These are phyloP conservation scores for Ganoderma lingzhi DNA, from an alignment of 1,284 basidiomycete genomes.

Conservation along the genomic window DNA sequence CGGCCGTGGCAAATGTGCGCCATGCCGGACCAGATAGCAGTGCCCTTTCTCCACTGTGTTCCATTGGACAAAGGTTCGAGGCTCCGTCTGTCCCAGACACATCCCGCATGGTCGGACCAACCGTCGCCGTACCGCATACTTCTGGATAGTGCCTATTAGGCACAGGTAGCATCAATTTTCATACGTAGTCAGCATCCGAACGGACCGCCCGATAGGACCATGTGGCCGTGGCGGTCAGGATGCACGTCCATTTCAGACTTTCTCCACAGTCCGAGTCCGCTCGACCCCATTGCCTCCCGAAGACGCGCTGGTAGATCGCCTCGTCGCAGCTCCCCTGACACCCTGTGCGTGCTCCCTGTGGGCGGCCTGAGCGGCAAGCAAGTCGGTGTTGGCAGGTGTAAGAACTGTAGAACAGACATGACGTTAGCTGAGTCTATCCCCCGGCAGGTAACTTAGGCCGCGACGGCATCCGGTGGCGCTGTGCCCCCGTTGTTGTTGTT, in stretches of 20 bases:
- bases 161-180: not conserved
- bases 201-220: not conserved
- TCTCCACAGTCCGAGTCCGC: conserved; percentile 28
- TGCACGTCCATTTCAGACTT: not conserved
- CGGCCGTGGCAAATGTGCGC: not conserved
- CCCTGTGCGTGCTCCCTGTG: conserved; percentile 31
- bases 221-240: not conserved
- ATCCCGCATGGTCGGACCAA: not conserved
- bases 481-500: not conserved
- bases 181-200: not conserved
- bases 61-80: not conserved
- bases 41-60: not conserved
- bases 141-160: not conserved
- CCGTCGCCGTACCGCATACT: not conserved
- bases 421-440: not conserved
- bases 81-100: not conserved
- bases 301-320: conserved; percentile 3
- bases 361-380: conserved; percentile 30
- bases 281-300: conserved; percentile 22
- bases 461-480: not conserved
- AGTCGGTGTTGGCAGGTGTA: conserved; percentile 31
- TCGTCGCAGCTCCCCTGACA: not conserved
- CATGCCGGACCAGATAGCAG: not conserved
- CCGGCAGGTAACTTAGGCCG: not conserved
- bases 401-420: conserved; percentile 23